These are phyloP conservation scores for Drechslera avenae DNA, from an alignment of 2,329 filamentous ascomycete species.

Conservation along the genomic window DNA sequence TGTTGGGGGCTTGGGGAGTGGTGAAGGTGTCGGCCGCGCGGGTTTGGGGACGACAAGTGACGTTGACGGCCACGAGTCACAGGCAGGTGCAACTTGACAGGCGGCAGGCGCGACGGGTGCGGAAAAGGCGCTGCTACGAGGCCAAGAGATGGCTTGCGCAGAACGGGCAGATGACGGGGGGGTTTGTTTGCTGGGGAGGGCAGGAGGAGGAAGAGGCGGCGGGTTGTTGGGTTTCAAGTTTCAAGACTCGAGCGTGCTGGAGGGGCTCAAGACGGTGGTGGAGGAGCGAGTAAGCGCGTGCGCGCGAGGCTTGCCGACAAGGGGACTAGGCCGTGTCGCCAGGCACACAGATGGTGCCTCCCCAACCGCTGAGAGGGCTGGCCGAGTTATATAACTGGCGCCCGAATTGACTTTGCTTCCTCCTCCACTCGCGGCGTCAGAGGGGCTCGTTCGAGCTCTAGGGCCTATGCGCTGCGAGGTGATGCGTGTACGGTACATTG, in stretches of 20 bases:
- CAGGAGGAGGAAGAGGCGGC: constrained; percentile 14
- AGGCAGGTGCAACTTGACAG: constrained; percentile 31
- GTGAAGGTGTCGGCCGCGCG: constrained; percentile 12
- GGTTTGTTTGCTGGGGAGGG: constrained; percentile 3
- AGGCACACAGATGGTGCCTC: constrained; percentile 12
- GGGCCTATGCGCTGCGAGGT: constrained; percentile 19
- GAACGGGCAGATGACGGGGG: constrained; percentile 7
- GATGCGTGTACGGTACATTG: constrained; percentile 21
- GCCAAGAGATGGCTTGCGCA: background rate
- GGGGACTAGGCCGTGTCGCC: constrained; percentile 19
- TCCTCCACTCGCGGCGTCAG: constrained; percentile 32
- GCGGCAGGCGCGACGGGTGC: constrained; percentile 23
- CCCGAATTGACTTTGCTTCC: constrained; percentile 33
- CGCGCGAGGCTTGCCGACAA: constrained; percentile 39
- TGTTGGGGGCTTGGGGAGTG: background rate
- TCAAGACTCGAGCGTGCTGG: constrained; percentile 29
- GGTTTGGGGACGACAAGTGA: constrained; percentile 31
- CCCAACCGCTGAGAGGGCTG: constrained; percentile 40
- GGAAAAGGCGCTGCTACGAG: constrained; percentile 14
- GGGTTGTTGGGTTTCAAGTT: constrained; percentile 24
- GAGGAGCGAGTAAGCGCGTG: constrained; percentile 35
- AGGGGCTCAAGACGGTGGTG: constrained; percentile 32
- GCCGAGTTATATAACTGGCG: constrained; percentile 28
- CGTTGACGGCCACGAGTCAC: constrained; percentile 35
- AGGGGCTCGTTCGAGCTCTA: constrained; percentile 32